phyloP scores from a whole-genome alignment of 345 rosid species.

The Citrus unshiu region DNA sequence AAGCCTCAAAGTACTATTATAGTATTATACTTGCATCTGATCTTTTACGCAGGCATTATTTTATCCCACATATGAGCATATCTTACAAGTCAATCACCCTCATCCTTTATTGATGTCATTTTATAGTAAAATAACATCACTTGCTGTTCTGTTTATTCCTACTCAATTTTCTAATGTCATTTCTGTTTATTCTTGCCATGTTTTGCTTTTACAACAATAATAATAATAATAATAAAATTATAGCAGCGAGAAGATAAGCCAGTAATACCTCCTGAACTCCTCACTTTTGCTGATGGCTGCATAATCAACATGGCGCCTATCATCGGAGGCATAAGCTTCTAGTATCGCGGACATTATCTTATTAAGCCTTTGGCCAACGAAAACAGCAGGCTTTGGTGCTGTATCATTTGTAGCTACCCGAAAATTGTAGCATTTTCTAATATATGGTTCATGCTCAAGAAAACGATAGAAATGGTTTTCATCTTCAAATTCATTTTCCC shows the following conservation, averaged over 20 bases:
- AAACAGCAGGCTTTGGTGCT: conserved; percentile 51
- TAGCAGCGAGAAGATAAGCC: background rate
- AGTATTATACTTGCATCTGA: background rate
- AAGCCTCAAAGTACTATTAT: too few relatives aligned
- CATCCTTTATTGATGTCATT: background rate
- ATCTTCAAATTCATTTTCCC: conserved; percentile 81
- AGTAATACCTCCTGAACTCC: conserved; percentile 76
- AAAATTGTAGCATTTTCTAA: conserved; percentile 62
- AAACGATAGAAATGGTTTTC: conserved; percentile 80
- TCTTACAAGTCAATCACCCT: background rate
- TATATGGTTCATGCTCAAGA: conserved; percentile 78
- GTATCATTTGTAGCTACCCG: conserved; percentile 53
- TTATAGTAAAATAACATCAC: background rate
- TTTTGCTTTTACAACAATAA: too few relatives aligned
- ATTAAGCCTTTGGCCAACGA: conserved; percentile 43
- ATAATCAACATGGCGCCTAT: conserved; percentile 59
- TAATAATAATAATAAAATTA: background rate
- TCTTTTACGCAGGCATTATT: background rate
- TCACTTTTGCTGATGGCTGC: conserved; percentile 61
- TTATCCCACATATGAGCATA: background rate
- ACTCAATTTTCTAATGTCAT: background rate
- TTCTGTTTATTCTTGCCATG: background rate
- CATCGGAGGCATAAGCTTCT: conserved; percentile 68
- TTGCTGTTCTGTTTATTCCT: background rate
- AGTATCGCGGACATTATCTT: conserved; percentile 81